Percentiles rank a stretch among this genome's conserved stretches.
These are phyloP conservation scores for Closterium sp. DNA, from an alignment of 139 green algal genomes.

Conservation along the genomic window DNA sequence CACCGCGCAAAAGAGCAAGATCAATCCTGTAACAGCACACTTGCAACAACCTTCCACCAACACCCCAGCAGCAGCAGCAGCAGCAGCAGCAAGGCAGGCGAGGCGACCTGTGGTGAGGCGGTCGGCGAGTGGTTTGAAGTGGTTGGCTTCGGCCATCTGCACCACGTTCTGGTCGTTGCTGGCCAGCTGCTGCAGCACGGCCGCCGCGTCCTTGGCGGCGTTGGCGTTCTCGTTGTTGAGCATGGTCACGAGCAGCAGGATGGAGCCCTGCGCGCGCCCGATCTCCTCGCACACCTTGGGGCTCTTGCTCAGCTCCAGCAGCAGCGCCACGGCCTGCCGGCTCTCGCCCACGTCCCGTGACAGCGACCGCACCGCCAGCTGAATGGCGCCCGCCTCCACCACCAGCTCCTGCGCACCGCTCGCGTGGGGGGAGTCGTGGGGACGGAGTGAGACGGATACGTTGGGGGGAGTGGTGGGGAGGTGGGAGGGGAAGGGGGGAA, in stretches of 20 bases:
- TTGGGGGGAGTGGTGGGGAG: neutral
- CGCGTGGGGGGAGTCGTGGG: too few species aligned
- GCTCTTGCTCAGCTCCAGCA: constrained; percentile 32
- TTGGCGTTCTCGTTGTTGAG: constrained; percentile 34
- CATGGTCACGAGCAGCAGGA: constrained; percentile 43
- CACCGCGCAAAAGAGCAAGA: too few species aligned
- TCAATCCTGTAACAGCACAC: too few species aligned
- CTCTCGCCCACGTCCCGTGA: constrained; percentile 29
- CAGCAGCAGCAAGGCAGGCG: too few species aligned
- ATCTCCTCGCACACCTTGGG: constrained; percentile 42
- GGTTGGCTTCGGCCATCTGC: constrained; percentile 42
- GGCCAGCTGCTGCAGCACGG: constrained; percentile 30
- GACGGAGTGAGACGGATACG: too few species aligned
- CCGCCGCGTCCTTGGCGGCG: constrained; percentile 12
- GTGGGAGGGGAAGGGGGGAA: neutral
- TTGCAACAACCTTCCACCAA: too few species aligned
- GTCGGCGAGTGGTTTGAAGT: constrained; percentile 33
- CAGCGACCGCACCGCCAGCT: constrained; percentile 21
- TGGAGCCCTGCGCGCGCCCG: constrained; percentile 26
- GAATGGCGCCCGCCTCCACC: constrained; percentile 23
- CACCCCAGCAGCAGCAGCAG: too few species aligned
- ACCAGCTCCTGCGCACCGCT: constrained; percentile 38
- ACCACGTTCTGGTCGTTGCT: constrained; percentile 45
- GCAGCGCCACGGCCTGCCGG: constrained; percentile 34
- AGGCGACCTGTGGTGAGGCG: constrained; percentile 16